Percentiles rank a stretch among this genome's conserved stretches.
Conservation (phyloP, 371 early-diverging fungal species). For the Syncephalastrum racemosum region DNA sequence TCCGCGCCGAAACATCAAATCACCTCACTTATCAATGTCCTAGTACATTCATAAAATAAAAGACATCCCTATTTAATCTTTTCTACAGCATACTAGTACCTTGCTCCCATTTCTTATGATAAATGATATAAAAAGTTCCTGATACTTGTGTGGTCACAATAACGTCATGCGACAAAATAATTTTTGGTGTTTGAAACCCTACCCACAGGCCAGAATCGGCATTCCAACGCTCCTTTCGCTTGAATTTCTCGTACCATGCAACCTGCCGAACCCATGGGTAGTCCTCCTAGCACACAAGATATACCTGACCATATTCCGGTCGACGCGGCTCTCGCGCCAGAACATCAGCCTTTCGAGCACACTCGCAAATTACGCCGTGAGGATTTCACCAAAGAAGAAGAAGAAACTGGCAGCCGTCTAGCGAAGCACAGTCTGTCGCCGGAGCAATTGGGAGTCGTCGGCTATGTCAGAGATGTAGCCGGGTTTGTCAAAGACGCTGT, state of each 20-base stretch:
- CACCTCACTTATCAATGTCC: no score
- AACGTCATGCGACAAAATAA: no score
- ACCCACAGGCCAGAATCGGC: no score
- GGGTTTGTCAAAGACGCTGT: slow-evolving; percentile 47
- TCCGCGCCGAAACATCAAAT: no score
- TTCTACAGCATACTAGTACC: no score
- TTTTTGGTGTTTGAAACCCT: no score
- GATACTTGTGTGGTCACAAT: no score
- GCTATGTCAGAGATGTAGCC: slow-evolving; percentile 51
- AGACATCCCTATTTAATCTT: no score
- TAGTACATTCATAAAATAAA: no score
- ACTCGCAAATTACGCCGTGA: slow-evolving; percentile 21
- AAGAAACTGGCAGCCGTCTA: slow-evolving; percentile 13
- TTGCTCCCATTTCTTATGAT: no score
- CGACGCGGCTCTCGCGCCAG: slow-evolving; percentile 42
- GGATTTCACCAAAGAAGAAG: slow-evolving; percentile 4
- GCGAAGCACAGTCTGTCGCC: slow-evolving; percentile 45
- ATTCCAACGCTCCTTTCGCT: no score
- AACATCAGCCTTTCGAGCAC: slow-evolving; percentile 31
- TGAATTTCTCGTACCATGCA: slow-evolving; percentile 8
- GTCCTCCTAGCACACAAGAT: slow-evolving; percentile 10
- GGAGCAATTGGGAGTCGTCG: slow-evolving; percentile 45
- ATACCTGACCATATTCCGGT: slow-evolving; percentile 37
- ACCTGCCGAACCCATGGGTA: slow-evolving; percentile 19
- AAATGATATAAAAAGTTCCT: no score